Evolutionary conservation across 106 monocot species (phyloP).

Genomic region (Acanthochlamys bracteata): DNA sequence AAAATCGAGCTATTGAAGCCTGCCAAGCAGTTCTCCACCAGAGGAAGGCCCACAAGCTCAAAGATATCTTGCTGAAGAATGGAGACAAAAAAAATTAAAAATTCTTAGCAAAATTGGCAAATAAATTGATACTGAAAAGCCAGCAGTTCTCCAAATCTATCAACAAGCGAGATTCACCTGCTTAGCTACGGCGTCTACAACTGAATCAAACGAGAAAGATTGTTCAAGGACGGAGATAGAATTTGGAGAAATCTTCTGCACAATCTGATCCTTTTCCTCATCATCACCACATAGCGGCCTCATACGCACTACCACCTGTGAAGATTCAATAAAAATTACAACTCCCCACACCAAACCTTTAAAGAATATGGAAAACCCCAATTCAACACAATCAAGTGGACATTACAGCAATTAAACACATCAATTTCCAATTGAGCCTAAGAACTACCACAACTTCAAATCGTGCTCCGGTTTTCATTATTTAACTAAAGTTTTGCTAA

Average conservation of each 20-base stretch:
- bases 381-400: background rate
- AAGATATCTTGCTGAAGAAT: conserved; percentile 69
- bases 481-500: background rate
- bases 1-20: conserved; percentile 99
- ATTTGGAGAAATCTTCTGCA: conserved; percentile 49
- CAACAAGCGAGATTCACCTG: conserved; percentile 34
- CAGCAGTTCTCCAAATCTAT: background rate
- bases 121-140: background rate
- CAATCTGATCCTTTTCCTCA: conserved; percentile 54
- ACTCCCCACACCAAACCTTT: background rate
- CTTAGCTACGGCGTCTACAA: conserved; percentile 57
- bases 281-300: conserved; percentile 57
- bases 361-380: background rate
- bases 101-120: background rate
- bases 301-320: conserved; percentile 77
- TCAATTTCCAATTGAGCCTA: no score
- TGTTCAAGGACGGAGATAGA: conserved; percentile 71
- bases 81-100: background rate
- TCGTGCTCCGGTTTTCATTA: no score
- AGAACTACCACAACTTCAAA: no score
- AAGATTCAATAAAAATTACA: background rate
- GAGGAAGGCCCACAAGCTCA: conserved; percentile 72
- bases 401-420: background rate
- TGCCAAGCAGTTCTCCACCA: conserved; percentile 95
- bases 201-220: conserved; percentile 83